A percentile compares a stretch with the other conserved stretches of the same genome.
Evolutionary conservation across 257 asterid species (phyloP).

Genomic region (Linderniella brevidens): DNA sequence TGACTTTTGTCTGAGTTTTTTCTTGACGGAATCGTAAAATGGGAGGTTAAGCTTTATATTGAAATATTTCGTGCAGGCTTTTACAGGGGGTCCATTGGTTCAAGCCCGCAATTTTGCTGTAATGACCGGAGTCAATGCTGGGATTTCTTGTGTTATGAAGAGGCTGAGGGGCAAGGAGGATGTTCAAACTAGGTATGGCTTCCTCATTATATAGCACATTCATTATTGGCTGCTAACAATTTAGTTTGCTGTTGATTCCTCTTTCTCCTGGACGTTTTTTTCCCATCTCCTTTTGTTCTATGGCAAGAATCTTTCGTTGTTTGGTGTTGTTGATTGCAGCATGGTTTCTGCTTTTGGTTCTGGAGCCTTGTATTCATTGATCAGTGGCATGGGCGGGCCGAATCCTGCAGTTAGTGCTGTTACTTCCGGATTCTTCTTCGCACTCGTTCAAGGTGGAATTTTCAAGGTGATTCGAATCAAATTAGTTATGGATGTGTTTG

Average conservation of each 20-base stretch:
- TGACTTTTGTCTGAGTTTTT: not conserved
- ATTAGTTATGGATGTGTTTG: too few relatives aligned
- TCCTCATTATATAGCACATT: not conserved
- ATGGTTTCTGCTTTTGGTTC: conserved; percentile 95
- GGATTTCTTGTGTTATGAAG: conserved; percentile 78
- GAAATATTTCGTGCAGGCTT: conserved; percentile 28
- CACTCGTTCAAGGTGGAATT: conserved; percentile 84
- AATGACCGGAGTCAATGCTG: conserved; percentile 88
- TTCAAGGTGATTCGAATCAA: conserved; percentile 37
- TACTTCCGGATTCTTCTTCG: conserved; percentile 75
- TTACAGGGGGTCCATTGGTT: conserved; percentile 74
- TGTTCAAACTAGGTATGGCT: conserved; percentile 58
- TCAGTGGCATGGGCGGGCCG: conserved; percentile 81
- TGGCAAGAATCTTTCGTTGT: conserved; percentile 3
- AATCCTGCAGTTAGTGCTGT: conserved; percentile 51
- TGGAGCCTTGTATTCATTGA: conserved; percentile 71
- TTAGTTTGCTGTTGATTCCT: not conserved
- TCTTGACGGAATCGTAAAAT: not conserved
- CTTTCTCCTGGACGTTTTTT: not conserved
- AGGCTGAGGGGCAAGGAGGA: conserved; percentile 91
- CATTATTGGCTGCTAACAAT: not conserved
- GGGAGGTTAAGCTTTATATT: not conserved
- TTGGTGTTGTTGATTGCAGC: conserved; percentile 29
- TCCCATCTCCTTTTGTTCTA: not conserved
- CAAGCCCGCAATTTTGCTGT: conserved; percentile 96